Evolutionary conservation across 2,329 filamentous ascomycete species (phyloP).

Genomic region (Epichloe sibirici): DNA sequence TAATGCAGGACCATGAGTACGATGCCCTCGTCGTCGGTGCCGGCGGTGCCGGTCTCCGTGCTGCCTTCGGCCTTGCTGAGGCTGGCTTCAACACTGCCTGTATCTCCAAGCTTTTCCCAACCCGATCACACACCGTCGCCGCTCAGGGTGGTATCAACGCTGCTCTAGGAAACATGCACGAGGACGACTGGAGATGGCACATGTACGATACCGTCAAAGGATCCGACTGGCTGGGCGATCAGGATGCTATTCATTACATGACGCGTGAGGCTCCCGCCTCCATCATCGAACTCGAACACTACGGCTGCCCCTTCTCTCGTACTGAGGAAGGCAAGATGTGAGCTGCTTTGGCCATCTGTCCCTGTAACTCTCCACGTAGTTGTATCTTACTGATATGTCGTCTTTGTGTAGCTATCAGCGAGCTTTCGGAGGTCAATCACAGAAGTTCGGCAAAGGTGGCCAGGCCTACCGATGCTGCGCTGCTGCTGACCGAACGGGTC

Average conservation of each 20-base stretch:
- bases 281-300: slow-evolving; percentile 92
- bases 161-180: slow-evolving; percentile 88
- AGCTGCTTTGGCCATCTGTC: slow-evolving; percentile 18
- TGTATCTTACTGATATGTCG: background rate
- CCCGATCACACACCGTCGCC: slow-evolving; percentile 73
- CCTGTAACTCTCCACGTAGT: background rate
- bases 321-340: slow-evolving; percentile 93
- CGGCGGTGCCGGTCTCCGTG: slow-evolving; percentile 69
- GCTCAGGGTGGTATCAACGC: slow-evolving; percentile 79
- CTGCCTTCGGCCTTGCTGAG: slow-evolving; percentile 76
- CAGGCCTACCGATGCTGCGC: slow-evolving; percentile 97
- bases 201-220: slow-evolving; percentile 99
- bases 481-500: slow-evolving; percentile 90
- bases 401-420: slow-evolving; percentile 66
- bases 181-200: slow-evolving; percentile 98
- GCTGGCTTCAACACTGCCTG: slow-evolving; percentile 84
- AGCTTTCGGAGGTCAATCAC: slow-evolving; percentile 94
- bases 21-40: slow-evolving; percentile 91
- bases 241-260: slow-evolving; percentile 98
- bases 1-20: slow-evolving; percentile 79
- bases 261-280: slow-evolving; percentile 84
- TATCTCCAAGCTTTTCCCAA: slow-evolving; percentile 79
- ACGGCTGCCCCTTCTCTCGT: slow-evolving; percentile 92
- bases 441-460: slow-evolving; percentile 89
- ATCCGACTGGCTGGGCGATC: slow-evolving; percentile 93